Conservation (phyloP, 176 grass and related monocot species). For the bread wheat (Triticum aestivum) region DNA sequence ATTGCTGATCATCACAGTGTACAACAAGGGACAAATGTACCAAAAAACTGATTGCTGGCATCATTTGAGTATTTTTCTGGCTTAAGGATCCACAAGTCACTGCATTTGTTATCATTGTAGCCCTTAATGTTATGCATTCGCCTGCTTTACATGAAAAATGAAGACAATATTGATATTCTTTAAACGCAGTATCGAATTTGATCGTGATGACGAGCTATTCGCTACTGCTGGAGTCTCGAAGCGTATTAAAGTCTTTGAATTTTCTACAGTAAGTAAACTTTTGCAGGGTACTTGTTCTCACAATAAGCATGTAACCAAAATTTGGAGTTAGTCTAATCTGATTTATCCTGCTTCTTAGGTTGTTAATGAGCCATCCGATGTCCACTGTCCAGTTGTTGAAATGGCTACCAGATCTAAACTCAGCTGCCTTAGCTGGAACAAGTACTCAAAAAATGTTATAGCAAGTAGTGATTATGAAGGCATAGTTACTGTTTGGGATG, state of each 20-base stretch:
- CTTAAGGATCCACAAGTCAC: conserved; percentile 8
- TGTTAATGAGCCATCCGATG: conserved; percentile 87
- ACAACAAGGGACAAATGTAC: neutral
- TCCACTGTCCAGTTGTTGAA: conserved; percentile 96
- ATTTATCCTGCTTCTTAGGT: conserved; percentile 51
- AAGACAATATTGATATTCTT: conserved; percentile 30
- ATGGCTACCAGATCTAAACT: conserved; percentile 96
- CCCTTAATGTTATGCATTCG: neutral
- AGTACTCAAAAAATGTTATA: conserved; percentile 99
- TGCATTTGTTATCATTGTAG: conserved; percentile 11
- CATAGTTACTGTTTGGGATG: conserved; percentile 99
- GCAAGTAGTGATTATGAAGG: conserved; percentile 99
- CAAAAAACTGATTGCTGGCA: neutral
- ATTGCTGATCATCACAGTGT: neutral
- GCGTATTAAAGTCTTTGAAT: conserved; percentile 98
- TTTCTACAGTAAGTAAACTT: conserved; percentile 73
- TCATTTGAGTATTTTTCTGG: neutral
- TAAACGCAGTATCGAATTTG: conserved; percentile 90
- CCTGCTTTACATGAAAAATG: neutral
- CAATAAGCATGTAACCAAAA: neutral
- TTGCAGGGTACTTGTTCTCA: neutral
- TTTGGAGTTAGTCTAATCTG: conserved; percentile 11
- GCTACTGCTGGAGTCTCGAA: conserved; percentile 98
- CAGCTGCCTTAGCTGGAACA: conserved; percentile 99
- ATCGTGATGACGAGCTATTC: conserved; percentile 96